Evolutionary conservation across 768 basidiomycete genomes (phyloP).

Genomic region (Agrocybe praecox): DNA sequence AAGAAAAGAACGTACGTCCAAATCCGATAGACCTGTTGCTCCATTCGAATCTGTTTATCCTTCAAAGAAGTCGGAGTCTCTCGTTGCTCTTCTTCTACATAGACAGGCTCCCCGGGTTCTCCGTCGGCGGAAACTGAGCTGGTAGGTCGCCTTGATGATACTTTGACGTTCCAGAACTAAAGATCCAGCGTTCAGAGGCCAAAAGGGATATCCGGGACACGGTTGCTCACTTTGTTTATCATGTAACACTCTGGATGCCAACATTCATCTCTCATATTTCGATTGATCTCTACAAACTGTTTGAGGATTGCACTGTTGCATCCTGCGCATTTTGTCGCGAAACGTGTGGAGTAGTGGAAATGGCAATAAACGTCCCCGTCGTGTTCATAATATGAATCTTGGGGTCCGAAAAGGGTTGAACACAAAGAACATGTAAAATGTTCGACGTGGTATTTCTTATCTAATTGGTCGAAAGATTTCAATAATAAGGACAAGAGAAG

Average conservation of each 20-base stretch:
- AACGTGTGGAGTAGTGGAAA: constrained; percentile 98
- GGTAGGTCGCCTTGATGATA: constrained; percentile 72
- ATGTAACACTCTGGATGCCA: constrained; percentile 99
- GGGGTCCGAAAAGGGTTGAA: constrained; percentile 93
- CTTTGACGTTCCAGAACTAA: constrained; percentile 99
- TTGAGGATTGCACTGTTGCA: constrained; percentile 97
- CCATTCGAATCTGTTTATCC: constrained; percentile 92
- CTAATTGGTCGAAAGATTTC: constrained; percentile 42
- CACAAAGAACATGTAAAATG: constrained; percentile 99
- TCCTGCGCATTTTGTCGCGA: constrained; percentile 98
- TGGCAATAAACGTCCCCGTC: constrained; percentile 98
- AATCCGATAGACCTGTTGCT: constrained; percentile 96
- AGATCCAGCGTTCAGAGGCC: constrained; percentile 1
- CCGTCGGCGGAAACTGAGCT: constrained; percentile 58
- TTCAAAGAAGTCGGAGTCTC: constrained; percentile 82
- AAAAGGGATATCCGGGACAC: neutral
- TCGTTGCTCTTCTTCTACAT: constrained; percentile 75
- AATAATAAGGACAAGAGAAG: constrained; percentile 1
- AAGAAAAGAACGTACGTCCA: constrained; percentile 80
- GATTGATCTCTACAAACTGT: constrained; percentile 99
- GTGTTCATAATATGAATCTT: constrained; percentile 99
- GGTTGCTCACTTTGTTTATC: constrained; percentile 88
- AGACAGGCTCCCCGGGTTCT: constrained; percentile 52
- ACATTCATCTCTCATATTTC: constrained; percentile 97
- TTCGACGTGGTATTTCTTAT: constrained; percentile 98